phyloP scores from a whole-genome alignment of 169 alveolate species.

The Cryptosporidium canis region DNA sequence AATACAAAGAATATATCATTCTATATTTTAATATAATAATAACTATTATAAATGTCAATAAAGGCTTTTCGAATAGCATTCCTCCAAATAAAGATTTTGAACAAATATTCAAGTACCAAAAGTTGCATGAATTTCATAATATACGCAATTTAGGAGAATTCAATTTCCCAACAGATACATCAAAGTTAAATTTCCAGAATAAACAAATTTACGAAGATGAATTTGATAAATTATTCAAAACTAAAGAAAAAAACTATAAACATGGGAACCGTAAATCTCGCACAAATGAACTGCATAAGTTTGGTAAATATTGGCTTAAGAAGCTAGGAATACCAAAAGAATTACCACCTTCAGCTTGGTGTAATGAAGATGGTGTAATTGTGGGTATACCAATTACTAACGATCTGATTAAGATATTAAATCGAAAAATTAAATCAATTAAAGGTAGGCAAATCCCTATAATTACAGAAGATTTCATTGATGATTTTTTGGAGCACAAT shows the following conservation, averaged over 20 bases:
- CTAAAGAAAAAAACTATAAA: background rate
- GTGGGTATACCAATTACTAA: constrained; percentile 36
- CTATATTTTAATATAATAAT: background rate
- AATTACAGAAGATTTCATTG: constrained; percentile 12
- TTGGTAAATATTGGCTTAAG: constrained; percentile 54
- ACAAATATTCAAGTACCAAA: background rate
- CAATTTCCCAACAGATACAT: background rate
- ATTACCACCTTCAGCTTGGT: constrained; percentile 72
- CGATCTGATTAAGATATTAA: constrained; percentile 5
- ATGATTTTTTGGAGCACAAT: background rate
- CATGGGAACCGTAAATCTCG: background rate
- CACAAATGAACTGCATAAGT: constrained; percentile 31
- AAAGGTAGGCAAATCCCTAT: constrained; percentile 12
- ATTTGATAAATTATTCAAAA: background rate
- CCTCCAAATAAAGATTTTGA: background rate
- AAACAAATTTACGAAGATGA: background rate
- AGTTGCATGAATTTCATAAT: background rate
- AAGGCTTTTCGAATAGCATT: background rate
- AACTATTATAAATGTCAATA: background rate
- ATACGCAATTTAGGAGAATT: constrained; percentile 10
- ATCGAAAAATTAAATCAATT: constrained; percentile 15
- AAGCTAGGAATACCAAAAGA: constrained; percentile 56
- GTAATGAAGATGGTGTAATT: constrained; percentile 41
- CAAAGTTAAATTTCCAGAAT: background rate
- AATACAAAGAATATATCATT: background rate